Conservation (phyloP, 805 yeast species). For the Yarrowia yakushimensis region DNA sequence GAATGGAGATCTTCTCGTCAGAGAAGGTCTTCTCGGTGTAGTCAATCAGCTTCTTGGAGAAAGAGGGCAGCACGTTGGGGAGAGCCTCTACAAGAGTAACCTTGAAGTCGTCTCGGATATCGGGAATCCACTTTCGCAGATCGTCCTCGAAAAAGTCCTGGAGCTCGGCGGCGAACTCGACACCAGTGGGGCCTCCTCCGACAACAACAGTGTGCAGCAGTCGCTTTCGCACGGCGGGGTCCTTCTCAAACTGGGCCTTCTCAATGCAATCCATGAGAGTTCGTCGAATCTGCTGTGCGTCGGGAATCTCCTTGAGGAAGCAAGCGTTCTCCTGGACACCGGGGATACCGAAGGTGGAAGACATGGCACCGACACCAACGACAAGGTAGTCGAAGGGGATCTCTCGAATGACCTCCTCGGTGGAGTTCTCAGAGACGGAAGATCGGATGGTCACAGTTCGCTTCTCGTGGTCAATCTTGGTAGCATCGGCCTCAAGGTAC, state of each 20-base stretch:
- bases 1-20: slow-evolving; percentile 64
- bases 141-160: slow-evolving; percentile 94
- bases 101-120: slow-evolving; percentile 72
- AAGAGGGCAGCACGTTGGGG: slow-evolving; percentile 71
- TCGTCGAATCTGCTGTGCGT: slow-evolving; percentile 78
- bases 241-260: slow-evolving; percentile 75
- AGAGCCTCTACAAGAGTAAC: slow-evolving; percentile 87
- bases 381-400: slow-evolving; percentile 78
- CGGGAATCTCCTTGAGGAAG: slow-evolving; percentile 85
- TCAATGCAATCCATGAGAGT: slow-evolving; percentile 84
- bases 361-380: slow-evolving; percentile 92
- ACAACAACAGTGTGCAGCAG: slow-evolving; percentile 85
- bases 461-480: slow-evolving; percentile 68
- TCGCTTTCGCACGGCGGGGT: slow-evolving; percentile 76
- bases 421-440: slow-evolving; percentile 38
- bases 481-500: slow-evolving; percentile 89
- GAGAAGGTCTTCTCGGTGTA: slow-evolving; percentile 78
- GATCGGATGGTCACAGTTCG: slow-evolving; percentile 59
- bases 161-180: slow-evolving; percentile 93
- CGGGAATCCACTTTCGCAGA: slow-evolving; percentile 83
- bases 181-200: slow-evolving; percentile 99
- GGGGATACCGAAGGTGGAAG: slow-evolving; percentile 90
- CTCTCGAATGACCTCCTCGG: slow-evolving; percentile 42
- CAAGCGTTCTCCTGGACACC: slow-evolving; percentile 85
- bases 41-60: slow-evolving; percentile 44